Evolutionary conservation across 306 rosid species (phyloP).

Genomic region (Malus asiatica): DNA sequence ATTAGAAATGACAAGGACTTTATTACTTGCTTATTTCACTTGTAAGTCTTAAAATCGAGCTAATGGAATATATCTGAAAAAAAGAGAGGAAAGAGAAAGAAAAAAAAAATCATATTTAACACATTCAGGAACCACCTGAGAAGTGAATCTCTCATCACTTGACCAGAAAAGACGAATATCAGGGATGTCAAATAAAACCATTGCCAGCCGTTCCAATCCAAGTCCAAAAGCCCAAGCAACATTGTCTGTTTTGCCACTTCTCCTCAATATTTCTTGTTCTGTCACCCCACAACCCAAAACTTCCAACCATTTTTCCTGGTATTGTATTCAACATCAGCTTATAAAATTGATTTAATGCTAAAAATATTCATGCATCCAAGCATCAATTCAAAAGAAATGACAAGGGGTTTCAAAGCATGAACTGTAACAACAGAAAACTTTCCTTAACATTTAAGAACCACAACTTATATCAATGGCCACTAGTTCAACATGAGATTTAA

Average conservation of each 20-base stretch:
- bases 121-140: constrained; percentile 58
- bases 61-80: constrained; percentile 1
- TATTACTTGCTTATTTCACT: background rate
- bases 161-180: constrained; percentile 98
- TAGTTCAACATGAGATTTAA: background rate
- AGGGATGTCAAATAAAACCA: constrained; percentile 97
- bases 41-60: constrained; percentile 9
- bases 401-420: background rate
- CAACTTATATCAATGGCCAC: background rate
- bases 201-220: constrained; percentile 92
- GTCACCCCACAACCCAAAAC: constrained; percentile 98
- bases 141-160: constrained; percentile 80
- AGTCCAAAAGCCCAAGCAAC: constrained; percentile 99
- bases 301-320: constrained; percentile 89
- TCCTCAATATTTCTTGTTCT: constrained; percentile 83
- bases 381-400: background rate
- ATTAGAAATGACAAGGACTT: constrained; percentile 14
- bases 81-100: background rate
- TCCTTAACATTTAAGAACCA: background rate
- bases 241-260: constrained; percentile 62
- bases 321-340: background rate
- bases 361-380: background rate
- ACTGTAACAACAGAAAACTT: background rate
- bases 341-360: background rate
- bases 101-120: constrained; percentile 4